Evolutionary conservation across 495 filamentous ascomycete genomes (phyloP).

Genomic region (Symbiotaphrina buchneri): DNA sequence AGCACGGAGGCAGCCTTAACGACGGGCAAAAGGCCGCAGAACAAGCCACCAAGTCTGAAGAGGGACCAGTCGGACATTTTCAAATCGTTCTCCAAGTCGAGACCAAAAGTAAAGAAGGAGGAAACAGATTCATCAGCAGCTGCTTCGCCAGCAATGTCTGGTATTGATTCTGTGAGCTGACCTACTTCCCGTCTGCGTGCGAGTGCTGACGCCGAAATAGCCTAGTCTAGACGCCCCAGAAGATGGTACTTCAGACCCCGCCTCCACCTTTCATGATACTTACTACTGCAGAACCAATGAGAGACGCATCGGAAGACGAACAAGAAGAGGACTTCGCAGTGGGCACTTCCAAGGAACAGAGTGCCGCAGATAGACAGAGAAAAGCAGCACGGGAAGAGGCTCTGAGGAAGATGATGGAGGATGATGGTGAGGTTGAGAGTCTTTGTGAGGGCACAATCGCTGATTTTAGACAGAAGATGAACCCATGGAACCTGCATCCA

Average conservation of each 20-base stretch:
- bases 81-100: conserved; percentile 57
- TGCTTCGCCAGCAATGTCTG: conserved; percentile 6
- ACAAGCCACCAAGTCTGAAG: conserved; percentile 8
- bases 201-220: conserved; percentile 1
- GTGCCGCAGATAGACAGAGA: conserved; percentile 21
- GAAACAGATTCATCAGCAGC: conserved; percentile 5
- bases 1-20: not conserved
- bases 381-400: conserved; percentile 50
- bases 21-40: conserved; percentile 2
- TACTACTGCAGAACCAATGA: conserved; percentile 14
- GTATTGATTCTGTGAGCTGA: conserved; percentile 16
- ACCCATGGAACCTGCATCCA: conserved; percentile 12
- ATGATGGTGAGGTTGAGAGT: conserved; percentile 46
- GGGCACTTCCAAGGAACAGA: conserved; percentile 10
- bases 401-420: conserved; percentile 72
- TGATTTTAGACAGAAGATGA: conserved; percentile 19
- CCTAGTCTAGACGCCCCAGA: conserved; percentile 15
- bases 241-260: conserved; percentile 22
- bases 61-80: conserved; percentile 10
- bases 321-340: conserved; percentile 34
- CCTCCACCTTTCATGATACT: conserved; percentile 4
- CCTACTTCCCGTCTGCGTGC: conserved; percentile 9
- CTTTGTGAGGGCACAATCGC: conserved; percentile 6
- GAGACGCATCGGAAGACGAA: conserved; percentile 55
- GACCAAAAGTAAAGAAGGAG: conserved; percentile 19